Evolutionary conservation across 768 basidiomycete genomes (phyloP).

Genomic region (Botryobasidium botryosum): DNA sequence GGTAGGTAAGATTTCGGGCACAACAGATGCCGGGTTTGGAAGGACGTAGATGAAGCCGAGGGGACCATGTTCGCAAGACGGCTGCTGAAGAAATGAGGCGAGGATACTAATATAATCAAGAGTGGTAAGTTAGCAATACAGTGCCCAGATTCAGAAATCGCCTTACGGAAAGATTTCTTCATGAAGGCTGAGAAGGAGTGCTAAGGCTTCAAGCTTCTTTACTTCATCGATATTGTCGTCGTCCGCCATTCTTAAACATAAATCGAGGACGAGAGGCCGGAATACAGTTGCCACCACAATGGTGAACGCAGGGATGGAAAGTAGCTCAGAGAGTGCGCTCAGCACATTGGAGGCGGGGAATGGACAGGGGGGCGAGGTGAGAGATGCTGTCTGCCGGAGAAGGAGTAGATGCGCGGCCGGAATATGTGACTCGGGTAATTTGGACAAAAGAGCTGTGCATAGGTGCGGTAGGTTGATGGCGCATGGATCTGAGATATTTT

Average conservation of each 20-base stretch:
- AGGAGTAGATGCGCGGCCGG: no score
- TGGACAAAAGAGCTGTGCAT: no score
- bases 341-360: slow-evolving; percentile 27
- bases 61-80: slow-evolving; percentile 34
- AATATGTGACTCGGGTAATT: no score
- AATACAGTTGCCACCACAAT: slow-evolving; percentile 44
- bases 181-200: slow-evolving; percentile 15
- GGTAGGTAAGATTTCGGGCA: background rate
- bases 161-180: slow-evolving; percentile 22
- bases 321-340: slow-evolving; percentile 37
- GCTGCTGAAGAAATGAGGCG: slow-evolving; percentile 30
- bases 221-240: slow-evolving; percentile 24
- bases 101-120: slow-evolving; percentile 32
- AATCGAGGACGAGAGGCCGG: slow-evolving; percentile 59
- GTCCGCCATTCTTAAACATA: slow-evolving; percentile 73
- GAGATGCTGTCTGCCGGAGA: no score
- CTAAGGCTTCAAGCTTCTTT: slow-evolving; percentile 23
- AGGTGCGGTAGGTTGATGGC: no score
- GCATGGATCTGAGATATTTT: no score
- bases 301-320: slow-evolving; percentile 47
- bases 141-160: slow-evolving; percentile 7
- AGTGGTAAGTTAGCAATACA: slow-evolving; percentile 4
- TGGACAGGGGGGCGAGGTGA: no score
- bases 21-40: slow-evolving; percentile 17
- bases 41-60: slow-evolving; percentile 25